Evolutionary conservation across 1,284 basidiomycete genomes (phyloP).

Genomic region (Malassezia pachydermatis): DNA sequence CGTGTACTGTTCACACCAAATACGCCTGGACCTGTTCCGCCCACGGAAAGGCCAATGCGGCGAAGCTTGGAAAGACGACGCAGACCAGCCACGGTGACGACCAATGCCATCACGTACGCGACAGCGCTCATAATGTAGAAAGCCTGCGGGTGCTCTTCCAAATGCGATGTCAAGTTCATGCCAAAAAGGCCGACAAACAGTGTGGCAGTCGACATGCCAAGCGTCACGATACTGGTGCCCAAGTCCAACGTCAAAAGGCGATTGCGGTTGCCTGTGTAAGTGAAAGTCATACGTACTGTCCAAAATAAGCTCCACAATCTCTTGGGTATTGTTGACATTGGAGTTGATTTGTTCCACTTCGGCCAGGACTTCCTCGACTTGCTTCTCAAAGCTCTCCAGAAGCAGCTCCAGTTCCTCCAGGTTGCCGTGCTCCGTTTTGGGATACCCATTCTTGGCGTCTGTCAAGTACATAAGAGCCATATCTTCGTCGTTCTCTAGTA

Average conservation of each 20-base stretch:
- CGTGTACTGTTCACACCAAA: background rate
- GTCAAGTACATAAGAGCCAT: constrained; percentile 64
- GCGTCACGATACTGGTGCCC: constrained; percentile 80
- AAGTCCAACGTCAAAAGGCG: constrained; percentile 80
- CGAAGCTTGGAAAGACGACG: constrained; percentile 23
- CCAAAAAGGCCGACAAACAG: constrained; percentile 82
- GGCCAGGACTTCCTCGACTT: constrained; percentile 35
- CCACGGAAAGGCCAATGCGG: constrained; percentile 23
- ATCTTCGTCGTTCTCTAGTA: constrained; percentile 57
- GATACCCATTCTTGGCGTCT: constrained; percentile 9
- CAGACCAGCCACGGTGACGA: constrained; percentile 22
- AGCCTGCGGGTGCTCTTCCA: constrained; percentile 33
- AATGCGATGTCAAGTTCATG: constrained; percentile 59
- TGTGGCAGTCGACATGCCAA: constrained; percentile 86
- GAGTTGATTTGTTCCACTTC: constrained; percentile 30
- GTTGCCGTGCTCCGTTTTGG: constrained; percentile 17
- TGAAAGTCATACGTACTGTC: too few species aligned
- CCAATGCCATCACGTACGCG: constrained; percentile 21
- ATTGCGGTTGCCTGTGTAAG: constrained; percentile 90
- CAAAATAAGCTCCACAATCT: constrained; percentile 90
- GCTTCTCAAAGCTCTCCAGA: constrained; percentile 85
- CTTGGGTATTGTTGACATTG: constrained; percentile 80
- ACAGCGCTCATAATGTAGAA: constrained; percentile 24
- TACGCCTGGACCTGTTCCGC: background rate
- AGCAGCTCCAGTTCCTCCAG: constrained; percentile 74